Evolutionary conservation across 73 alveolate genomes (phyloP), one percentile per base, ranked within the genome.

Genomic region (Paramecium sexaurelia): DNA sequence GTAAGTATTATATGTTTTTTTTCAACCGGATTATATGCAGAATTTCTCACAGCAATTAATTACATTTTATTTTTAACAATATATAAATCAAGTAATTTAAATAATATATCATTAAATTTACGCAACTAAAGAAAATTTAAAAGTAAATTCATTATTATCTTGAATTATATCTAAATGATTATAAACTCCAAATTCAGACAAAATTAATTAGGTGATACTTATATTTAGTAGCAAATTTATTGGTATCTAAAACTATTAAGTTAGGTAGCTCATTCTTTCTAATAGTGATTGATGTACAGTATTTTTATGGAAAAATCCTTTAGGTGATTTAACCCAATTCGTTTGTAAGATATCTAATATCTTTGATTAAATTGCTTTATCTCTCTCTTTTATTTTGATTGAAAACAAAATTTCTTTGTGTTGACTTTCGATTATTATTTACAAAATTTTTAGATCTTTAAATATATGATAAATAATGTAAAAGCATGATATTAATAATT

Each of bases 31-130:
- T 87, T 66, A 43, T 40, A 61, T n/a, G 84, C 85, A 15, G 94
- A 82, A 24, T 55, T 68, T 33, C 68, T 43, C n/a, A 88, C 73
- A 69, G 91, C 94, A 24, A 88, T 45, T 47, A 88, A 88, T 82
- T 88, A 43, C 94, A 88, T 88, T 36, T 57, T 69, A 15, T 61
- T 13, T 22, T 41, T 78, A 20, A 35, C 17, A n/a, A 51, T 51
- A 51, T 51, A 17, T 51, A 17, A 8, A 3, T 19, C 22, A 17
- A 51, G 67, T n/a, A 51, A 51, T 51, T 51, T 51, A 51, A 17
- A 51, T 20, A 51, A 51, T 51, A 51, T 15, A 4, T 61, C 39
- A 61, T 26, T 61, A 29, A 29, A 29, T 61, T 61, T 61, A 29
- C 7, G 39, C 15, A 2, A 61, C 22, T 26, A 61, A 26, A 15